phyloP scores from a whole-genome alignment of 2,329 filamentous ascomycete species.

The Fusarium camptoceras region DNA sequence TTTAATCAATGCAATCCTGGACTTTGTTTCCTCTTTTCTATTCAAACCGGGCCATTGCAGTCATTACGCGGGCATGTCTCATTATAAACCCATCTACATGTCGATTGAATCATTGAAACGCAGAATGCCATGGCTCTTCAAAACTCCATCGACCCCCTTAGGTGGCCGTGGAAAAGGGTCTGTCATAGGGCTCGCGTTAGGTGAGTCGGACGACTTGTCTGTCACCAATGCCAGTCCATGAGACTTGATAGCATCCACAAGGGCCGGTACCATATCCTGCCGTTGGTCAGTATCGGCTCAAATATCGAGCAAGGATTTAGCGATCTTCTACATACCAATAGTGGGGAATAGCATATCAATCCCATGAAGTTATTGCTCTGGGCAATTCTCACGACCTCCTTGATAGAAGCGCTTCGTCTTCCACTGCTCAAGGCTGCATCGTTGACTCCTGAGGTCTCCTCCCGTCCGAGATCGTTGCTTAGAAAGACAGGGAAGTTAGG shows the following conservation, averaged over 20 bases:
- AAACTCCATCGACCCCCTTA: slow-evolving; percentile 86
- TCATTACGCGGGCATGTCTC: slow-evolving; percentile 39
- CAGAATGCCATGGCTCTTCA: slow-evolving; percentile 87
- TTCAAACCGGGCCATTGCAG: slow-evolving; percentile 19
- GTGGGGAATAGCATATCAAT: slow-evolving; percentile 85
- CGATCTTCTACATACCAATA: slow-evolving; percentile 73
- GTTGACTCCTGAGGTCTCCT: slow-evolving; percentile 58
- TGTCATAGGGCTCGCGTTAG: slow-evolving; percentile 54
- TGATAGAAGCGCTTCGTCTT: slow-evolving; percentile 84
- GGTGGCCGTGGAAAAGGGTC: slow-evolving; percentile 72
- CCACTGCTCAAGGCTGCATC: slow-evolving; percentile 67
- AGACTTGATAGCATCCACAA: slow-evolving; percentile 94
- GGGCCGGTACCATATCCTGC: slow-evolving; percentile 90
- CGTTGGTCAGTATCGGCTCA: neutral
- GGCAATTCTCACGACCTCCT: slow-evolving; percentile 92
- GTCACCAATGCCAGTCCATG: slow-evolving; percentile 92
- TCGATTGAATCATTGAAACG: slow-evolving; percentile 95
- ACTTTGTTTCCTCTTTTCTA: slow-evolving; percentile 35
- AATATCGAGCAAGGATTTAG: no score
- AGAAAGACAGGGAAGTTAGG: slow-evolving; percentile 97
- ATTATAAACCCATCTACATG: slow-evolving; percentile 55
- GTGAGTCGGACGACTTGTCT: slow-evolving; percentile 77
- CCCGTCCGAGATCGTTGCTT: slow-evolving; percentile 88
- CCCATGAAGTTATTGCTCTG: slow-evolving; percentile 99
- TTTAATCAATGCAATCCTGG: slow-evolving; percentile 14